Percentiles rank a stretch among this genome's conserved stretches.
Evolutionary conservation across 75 land plant genomes (phyloP).

Genomic region (Chamaecyparis obtusa): DNA sequence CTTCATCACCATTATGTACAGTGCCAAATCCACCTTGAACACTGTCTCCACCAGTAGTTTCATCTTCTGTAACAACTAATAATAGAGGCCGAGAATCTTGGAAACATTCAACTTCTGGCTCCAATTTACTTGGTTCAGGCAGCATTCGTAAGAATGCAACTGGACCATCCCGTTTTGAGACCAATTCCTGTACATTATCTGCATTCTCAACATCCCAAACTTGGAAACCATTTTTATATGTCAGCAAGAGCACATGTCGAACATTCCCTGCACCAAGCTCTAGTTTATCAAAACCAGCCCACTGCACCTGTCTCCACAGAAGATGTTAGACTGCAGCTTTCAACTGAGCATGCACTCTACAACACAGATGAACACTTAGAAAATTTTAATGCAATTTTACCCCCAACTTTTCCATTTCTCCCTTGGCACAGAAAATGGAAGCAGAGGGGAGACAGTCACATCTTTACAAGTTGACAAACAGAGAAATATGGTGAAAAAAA

Average conservation of each 20-base stretch:
- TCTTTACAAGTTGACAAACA: not conserved
- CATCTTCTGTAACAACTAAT: conserved; percentile 74
- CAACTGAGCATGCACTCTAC: not conserved
- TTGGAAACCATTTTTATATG: conserved; percentile 90
- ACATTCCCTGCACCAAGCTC: conserved; percentile 58
- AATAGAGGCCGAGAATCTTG: conserved; percentile 67
- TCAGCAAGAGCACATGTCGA: conserved; percentile 67
- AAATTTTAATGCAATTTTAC: not conserved
- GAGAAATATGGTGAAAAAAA: not conserved
- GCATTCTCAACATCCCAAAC: conserved; percentile 95
- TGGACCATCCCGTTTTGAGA: conserved; percentile 89
- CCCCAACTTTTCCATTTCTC: not conserved
- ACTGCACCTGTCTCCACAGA: conserved; percentile 60
- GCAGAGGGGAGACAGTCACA: not conserved
- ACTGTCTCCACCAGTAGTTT: conserved; percentile 13
- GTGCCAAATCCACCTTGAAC: conserved; percentile 32
- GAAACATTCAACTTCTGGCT: conserved; percentile 37
- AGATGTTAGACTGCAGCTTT: not conserved
- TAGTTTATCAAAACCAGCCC: conserved; percentile 86
- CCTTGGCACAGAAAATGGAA: not conserved
- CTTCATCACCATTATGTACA: conserved; percentile 29
- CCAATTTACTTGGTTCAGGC: conserved; percentile 51
- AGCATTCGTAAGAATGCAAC: conserved; percentile 84
- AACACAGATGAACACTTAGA: not conserved
- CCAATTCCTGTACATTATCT: conserved; percentile 69